phyloP scores from a whole-genome alignment of 1,284 basidiomycete species.

The Moniliophthora roreri region DNA sequence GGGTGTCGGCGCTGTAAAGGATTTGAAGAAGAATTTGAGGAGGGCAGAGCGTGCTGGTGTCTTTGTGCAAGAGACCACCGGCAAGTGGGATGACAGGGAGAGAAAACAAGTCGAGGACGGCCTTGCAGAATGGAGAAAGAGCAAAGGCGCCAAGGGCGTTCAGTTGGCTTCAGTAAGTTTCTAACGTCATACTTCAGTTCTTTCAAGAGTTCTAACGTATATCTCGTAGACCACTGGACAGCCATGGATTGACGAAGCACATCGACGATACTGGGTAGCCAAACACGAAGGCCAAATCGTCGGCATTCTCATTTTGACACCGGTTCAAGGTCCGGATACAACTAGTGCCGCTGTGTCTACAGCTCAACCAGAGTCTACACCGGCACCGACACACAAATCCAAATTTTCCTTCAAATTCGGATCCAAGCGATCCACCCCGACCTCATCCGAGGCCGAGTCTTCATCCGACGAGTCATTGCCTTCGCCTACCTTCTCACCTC shows the following conservation, averaged over 20 bases:
- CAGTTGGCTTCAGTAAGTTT: slow-evolving; percentile 39
- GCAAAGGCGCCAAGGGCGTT: slow-evolving; percentile 30
- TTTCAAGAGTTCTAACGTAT: background rate
- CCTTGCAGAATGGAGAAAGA: slow-evolving; percentile 38
- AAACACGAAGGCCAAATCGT: slow-evolving; percentile 32
- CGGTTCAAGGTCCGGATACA: slow-evolving; percentile 25
- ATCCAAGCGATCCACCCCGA: background rate
- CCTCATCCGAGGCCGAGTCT: background rate
- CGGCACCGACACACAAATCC: background rate
- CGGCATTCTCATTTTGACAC: slow-evolving; percentile 43
- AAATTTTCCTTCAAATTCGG: background rate
- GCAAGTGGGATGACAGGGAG: slow-evolving; percentile 33
- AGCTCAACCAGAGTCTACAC: background rate
- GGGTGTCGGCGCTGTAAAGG: slow-evolving; percentile 39
- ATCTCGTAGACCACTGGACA: slow-evolving; percentile 33
- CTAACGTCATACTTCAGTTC: too few species aligned
- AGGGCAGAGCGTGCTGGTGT: slow-evolving; percentile 39
- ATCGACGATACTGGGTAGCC: slow-evolving; percentile 45
- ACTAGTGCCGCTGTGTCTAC: too few species aligned
- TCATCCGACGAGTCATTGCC: background rate
- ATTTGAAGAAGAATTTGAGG: slow-evolving; percentile 46
- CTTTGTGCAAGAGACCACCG: slow-evolving; percentile 30
- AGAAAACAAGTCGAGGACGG: slow-evolving; percentile 37
- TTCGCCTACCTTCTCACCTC: background rate
- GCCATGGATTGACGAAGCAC: slow-evolving; percentile 44